A percentile compares a stretch with the other conserved stretches of the same genome.
Conservation (phyloP, 768 basidiomycete species). For the Piloderma croceum region DNA sequence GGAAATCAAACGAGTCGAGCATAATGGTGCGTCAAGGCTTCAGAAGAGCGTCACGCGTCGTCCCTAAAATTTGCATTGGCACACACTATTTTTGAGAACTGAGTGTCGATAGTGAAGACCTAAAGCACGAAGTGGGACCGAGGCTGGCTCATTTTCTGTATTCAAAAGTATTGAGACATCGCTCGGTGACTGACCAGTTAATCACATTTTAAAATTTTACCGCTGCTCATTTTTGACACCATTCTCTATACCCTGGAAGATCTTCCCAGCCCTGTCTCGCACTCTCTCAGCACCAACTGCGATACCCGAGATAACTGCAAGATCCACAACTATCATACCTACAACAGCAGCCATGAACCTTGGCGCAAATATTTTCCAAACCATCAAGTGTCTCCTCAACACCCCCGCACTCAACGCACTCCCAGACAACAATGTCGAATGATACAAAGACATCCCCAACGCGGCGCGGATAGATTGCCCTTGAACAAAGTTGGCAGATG, state of each 20-base stretch:
- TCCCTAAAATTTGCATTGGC: no score
- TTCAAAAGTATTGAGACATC: no score
- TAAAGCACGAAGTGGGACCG: no score
- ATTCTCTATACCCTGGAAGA: constrained; percentile 24
- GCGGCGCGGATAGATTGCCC: constrained; percentile 45
- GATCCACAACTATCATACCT: constrained; percentile 64
- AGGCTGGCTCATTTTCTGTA: no score
- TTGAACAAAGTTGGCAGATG: constrained; percentile 25
- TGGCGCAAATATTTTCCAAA: constrained; percentile 99
- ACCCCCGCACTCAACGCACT: constrained; percentile 69
- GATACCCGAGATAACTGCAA: constrained; percentile 58
- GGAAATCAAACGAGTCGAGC: no score
- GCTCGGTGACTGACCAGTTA: no score
- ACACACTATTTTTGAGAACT: no score
- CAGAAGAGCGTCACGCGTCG: no score
- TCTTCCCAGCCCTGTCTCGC: constrained; percentile 12
- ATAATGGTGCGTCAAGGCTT: no score
- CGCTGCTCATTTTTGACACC: no score
- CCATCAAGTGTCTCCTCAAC: constrained; percentile 85
- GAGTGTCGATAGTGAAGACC: no score
- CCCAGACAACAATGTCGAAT: constrained; percentile 56
- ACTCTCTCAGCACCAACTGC: constrained; percentile 51
- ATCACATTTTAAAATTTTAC: no score
- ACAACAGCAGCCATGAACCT: constrained; percentile 79
- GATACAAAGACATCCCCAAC: constrained; percentile 68